phyloP scores from a whole-genome alignment of 352 stramenopile species.

The Phytophthora tentaculata region DNA sequence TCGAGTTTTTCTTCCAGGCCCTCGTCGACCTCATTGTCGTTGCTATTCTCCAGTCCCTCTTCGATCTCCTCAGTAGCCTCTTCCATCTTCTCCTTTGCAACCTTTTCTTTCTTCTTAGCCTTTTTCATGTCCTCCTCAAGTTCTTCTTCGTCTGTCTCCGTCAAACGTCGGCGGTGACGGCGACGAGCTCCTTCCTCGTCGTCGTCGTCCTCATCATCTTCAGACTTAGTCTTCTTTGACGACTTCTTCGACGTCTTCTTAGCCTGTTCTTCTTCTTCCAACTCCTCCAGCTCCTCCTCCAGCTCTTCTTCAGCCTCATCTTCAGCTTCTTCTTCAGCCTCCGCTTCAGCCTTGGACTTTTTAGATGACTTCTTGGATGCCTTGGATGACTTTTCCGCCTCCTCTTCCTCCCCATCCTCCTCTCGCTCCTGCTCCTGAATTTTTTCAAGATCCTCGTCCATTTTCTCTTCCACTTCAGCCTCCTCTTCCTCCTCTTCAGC shows the following conservation, averaged over 20 bases:
- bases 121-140: conserved; percentile 36
- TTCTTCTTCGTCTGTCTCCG: conserved; percentile 21
- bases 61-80: conserved; percentile 36
- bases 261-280: not conserved
- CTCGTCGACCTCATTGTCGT: conserved; percentile 30
- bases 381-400: not conserved
- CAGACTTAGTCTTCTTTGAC: not conserved
- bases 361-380: not conserved
- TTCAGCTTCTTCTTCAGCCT: not conserved
- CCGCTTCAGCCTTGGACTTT: not conserved
- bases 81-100: conserved; percentile 25
- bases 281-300: too few species aligned
- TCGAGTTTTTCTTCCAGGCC: too few species aligned
- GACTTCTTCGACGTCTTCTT: too few species aligned
- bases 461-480: conserved; percentile 9
- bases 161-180: not conserved
- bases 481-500: conserved; percentile 33
- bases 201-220: not conserved
- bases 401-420: not conserved
- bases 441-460: conserved; percentile 15
- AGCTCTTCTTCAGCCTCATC: too few species aligned
- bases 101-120: conserved; percentile 27
- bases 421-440: not conserved
- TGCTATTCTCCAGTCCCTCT: conserved; percentile 23
- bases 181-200: conserved; percentile 10